Evolutionary conservation across 129 eudicot species (phyloP), one percentile per base, ranked within the genome.

Genomic region (Pseudognaphalium luteoalbum): DNA sequence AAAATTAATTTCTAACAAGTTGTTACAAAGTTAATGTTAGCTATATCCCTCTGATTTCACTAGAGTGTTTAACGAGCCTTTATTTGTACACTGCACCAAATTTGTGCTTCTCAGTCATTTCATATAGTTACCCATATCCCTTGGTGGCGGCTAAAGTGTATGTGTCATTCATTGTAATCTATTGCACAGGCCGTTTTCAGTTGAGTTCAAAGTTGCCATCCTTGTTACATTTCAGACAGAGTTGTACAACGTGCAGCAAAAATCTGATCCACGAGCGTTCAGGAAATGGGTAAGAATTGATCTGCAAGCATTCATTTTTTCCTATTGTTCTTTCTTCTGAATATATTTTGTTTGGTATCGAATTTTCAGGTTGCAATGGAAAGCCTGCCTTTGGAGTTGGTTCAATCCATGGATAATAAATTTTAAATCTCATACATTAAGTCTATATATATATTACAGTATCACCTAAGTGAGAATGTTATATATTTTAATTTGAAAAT

Each of bases 161-260:
- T 32, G 3, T 74, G 50, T 74, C 28, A 57, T 59, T 21, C 15
- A 4, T 70, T 59, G 29, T 51, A 10, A 9, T 61, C 22, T 32
- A 54, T 21, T 78, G 54, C 6, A 17, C 54, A 47, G 54, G 17
- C 88, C 88, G 25, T 91, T 91, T 73, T 87, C 97, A 50, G 68
- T 88, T 42, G 97, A 91, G 89, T 91, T 91, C 79, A 91, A 89
- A 76, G 85, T 89, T 65, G 85, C 79, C 64, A 83, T 91, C 35
- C 80, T 75, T 54, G 77, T 91, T 41, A 91, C 89, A 44, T 88
- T 91, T 81, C 81, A 83, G 54, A 85, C 95, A 42, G 95, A 88
- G 63, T 81, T 83, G 69, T 77, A 86, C 76, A 88, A 81, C 59
- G 60, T 77, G 81, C 95, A 88, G 34, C 77, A 84, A 58, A 91